A percentile compares a stretch with the other conserved stretches of the same genome.
Conservation (phyloP, 345 rosid genomes). For the Syzygium oleosum region DNA sequence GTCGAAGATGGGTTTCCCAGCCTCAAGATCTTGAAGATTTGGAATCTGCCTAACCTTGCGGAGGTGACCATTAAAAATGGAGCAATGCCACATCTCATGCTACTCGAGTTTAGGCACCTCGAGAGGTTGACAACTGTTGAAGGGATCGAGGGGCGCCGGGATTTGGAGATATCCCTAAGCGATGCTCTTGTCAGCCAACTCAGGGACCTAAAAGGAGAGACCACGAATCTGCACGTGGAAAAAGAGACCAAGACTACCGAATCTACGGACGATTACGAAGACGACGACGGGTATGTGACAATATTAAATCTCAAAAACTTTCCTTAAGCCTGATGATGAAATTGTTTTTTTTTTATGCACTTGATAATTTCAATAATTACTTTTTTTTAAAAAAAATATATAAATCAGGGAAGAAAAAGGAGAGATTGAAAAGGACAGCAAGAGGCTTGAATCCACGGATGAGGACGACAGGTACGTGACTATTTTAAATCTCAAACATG, state of each 20-base stretch:
- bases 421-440: too few species aligned
- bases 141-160: background rate
- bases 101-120: background rate
- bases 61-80: rapidly evolving
- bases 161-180: background rate
- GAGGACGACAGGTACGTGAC: too few species aligned
- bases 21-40: background rate
- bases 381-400: too few species aligned
- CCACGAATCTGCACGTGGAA: rapidly evolving
- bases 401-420: background rate
- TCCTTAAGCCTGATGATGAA: too few species aligned
- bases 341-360: too few species aligned
- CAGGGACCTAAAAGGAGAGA: rapidly evolving
- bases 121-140: rapidly evolving
- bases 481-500: too few species aligned
- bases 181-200: background rate
- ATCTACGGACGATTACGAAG: background rate
- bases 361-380: too few species aligned
- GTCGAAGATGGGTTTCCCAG: background rate
- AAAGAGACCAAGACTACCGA: background rate
- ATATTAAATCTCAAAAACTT: background rate
- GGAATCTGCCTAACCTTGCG: background rate
- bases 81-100: background rate
- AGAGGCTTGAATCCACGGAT: too few species aligned
- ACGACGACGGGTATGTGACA: background rate